Evolutionary conservation across 805 yeast species (phyloP).

Genomic region (Ogataea sp.): DNA sequence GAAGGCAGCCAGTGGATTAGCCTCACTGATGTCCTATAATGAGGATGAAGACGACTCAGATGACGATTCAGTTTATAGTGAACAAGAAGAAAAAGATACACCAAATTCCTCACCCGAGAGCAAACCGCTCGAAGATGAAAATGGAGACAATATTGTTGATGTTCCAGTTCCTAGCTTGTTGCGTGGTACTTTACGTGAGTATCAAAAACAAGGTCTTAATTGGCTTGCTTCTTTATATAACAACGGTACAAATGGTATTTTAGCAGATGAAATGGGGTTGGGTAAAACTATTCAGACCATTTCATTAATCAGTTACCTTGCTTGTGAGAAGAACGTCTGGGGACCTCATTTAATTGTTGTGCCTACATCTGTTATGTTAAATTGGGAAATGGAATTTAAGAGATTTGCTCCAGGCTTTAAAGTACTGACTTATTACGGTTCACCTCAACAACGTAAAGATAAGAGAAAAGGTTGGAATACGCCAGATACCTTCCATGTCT

Average conservation of each 20-base stretch:
- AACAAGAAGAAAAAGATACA: conserved; percentile 7
- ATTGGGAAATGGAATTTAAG: conserved; percentile 99
- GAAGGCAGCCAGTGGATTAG: conserved; percentile 22
- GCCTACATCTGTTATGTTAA: conserved; percentile 94
- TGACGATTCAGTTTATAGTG: conserved; percentile 28
- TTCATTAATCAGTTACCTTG: conserved; percentile 74
- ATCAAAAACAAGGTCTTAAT: conserved; percentile 93
- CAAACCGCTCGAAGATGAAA: conserved; percentile 12
- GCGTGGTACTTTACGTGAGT: conserved; percentile 77
- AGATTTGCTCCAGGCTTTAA: conserved; percentile 98
- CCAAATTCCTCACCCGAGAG: conserved; percentile 3
- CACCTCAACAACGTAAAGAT: conserved; percentile 93
- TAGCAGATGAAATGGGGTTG: conserved; percentile 98
- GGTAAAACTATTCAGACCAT: conserved; percentile 97
- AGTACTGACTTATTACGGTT: conserved; percentile 90
- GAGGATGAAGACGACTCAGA: conserved; percentile 22
- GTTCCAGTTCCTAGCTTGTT: conserved; percentile 73
- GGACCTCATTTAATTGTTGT: conserved; percentile 97
- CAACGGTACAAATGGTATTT: conserved; percentile 88
- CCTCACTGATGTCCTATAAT: conserved; percentile 26
- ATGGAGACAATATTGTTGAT: conserved; percentile 40
- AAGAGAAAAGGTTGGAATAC: conserved; percentile 98
- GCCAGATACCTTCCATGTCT: conserved; percentile 91
- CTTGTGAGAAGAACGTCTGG: conserved; percentile 92
- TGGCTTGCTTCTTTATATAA: conserved; percentile 95